Percentiles rank a stretch among this genome's conserved stretches.
phyloP scores from a whole-genome alignment of 2,329 filamentous ascomycete species.

The Aspergillus viridinutans region DNA sequence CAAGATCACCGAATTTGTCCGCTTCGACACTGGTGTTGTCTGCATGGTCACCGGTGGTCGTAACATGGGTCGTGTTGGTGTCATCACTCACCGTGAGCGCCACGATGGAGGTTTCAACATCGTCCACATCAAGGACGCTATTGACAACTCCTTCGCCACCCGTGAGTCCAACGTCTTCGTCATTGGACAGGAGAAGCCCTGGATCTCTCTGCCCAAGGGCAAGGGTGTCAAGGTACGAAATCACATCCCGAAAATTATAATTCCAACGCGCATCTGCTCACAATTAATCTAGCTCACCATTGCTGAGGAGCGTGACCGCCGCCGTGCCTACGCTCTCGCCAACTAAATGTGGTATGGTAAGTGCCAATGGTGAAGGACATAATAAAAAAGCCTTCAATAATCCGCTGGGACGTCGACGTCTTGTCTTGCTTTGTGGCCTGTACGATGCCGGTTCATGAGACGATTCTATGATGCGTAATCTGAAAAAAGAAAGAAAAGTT shows the following conservation, averaged over 20 bases:
- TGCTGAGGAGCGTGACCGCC: constrained; percentile 97
- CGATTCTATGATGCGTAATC: constrained; percentile 18
- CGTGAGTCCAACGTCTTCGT: constrained; percentile 99
- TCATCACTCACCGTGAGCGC: constrained; percentile 99
- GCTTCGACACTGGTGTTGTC: constrained; percentile 97
- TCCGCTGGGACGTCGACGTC: constrained; percentile 31
- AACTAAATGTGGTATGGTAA: constrained; percentile 39
- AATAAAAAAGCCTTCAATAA: constrained; percentile 26
- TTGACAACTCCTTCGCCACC: constrained; percentile 99
- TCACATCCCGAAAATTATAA: background rate
- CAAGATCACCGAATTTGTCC: constrained; percentile 98
- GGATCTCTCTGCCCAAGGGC: constrained; percentile 99
- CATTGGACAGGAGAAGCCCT: constrained; percentile 97
- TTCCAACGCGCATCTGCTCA: constrained; percentile 14
- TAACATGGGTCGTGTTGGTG: constrained; percentile 99
- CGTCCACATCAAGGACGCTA: constrained; percentile 99
- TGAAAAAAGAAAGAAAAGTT: constrained; percentile 16
- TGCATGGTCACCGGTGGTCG: constrained; percentile 99
- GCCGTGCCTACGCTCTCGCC: constrained; percentile 66
- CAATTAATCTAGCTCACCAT: constrained; percentile 67
- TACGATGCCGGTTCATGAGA: constrained; percentile 28
- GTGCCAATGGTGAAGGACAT: constrained; percentile 19
- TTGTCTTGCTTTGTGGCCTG: constrained; percentile 36
- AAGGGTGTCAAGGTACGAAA: constrained; percentile 86
- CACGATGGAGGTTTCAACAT: constrained; percentile 99